Base-by-base conservation (phyloP, 2,329 filamentous ascomycete species). In the Fusarium camptoceras region DNA sequence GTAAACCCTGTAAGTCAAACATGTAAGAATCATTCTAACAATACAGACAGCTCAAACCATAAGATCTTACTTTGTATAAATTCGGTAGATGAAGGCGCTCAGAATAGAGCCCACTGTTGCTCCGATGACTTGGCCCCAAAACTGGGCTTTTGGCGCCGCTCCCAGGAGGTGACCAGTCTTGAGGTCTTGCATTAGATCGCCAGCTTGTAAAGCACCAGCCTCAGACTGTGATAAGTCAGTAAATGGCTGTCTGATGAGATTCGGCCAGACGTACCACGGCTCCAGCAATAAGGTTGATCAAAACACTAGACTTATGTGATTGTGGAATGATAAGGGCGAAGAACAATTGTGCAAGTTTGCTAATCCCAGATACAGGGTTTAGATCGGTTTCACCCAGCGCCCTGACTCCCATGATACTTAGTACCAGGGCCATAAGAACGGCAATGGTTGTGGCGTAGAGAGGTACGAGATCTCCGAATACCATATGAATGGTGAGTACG, bases 301-400 rank as follows among this genome's bases (percentile, higher is more conserved):
- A 86, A n/a, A 99, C 91, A 15, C 94, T 93, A 42, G 94, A 94
- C 73, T 92, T 91, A 75, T 93, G 89, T 0, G 89, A 89, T 57
- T 91, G 85, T 0, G 96, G 94, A 4, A 97, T 94, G 41, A 97
- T 92, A 51, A 97, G 83, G 5, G 96, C 96, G 79, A 99, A 98
- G 77, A 98, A 91, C 5, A 99, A 88, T 80, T 99, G 96, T 0
- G 96, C 97, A 5, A 99, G 87, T 82, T 99, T 99, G 77, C 92
- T 95, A 79, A 98, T 99, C 34, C 96, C 96, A 2, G 93, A 97
- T 4, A 98, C 96, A 0, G 96, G 96, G 77, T 98, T 98, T 12
- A 99, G 85, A 75, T 99, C 96, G 8, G 96, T 98, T 83, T 98
- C 89, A 12, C 89, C 89, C 0, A 92, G 80, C 2, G 90, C 89